Base-by-base conservation (phyloP, 345 rosid species). In the Hibiscus syriacus region DNA sequence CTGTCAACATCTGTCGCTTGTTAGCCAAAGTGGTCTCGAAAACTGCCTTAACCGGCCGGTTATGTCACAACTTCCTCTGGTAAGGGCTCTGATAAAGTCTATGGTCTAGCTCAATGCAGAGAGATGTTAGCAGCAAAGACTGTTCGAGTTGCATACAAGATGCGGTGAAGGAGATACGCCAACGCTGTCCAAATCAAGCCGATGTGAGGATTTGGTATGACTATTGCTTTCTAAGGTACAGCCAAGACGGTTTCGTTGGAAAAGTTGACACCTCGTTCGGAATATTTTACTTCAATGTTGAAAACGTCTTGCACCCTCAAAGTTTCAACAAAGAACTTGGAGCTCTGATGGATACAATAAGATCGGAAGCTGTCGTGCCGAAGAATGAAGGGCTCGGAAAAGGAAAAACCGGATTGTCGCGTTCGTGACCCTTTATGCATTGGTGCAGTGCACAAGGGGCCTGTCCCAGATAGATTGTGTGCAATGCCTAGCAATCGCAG, bases 61-160 rank as follows among this genome's bases (percentile, higher is more conserved):
- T 88, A 76, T 64, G n/a, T 58, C 29, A 72, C 83, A 2, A 71
- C 78, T 23, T 80, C 83, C 27, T 64, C 62, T 2, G 89, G 89
- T 12, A 53, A 55, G 49, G 82, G 48, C 59, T 53, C 65, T 34
- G 80, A 80, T 57, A 82, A 16, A 61, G 85, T 89, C 34, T 85
- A 87, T 39, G 96, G 97, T 25, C 83, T 89, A 1, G 87, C 90
- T 14, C 96, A 89, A 72, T 87, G 97, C 81, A 80, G 97, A 67
- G 90, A 58, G 97, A 87, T 67, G 80, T 87, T 17, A 74, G 82
- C 77, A 66, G 56, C 46, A 25, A 74, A 55, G 88, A 84, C 66
- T 88, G 92, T 65, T 71, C 82, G 0, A 67, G 25, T 36, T 91
- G 97, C 68, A 76, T 88, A 73, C 73, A 76, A 56, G 90, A 88